phyloP scores from a whole-genome alignment of 495 filamentous ascomycete genomes.

The Penicillium coprophilum region DNA sequence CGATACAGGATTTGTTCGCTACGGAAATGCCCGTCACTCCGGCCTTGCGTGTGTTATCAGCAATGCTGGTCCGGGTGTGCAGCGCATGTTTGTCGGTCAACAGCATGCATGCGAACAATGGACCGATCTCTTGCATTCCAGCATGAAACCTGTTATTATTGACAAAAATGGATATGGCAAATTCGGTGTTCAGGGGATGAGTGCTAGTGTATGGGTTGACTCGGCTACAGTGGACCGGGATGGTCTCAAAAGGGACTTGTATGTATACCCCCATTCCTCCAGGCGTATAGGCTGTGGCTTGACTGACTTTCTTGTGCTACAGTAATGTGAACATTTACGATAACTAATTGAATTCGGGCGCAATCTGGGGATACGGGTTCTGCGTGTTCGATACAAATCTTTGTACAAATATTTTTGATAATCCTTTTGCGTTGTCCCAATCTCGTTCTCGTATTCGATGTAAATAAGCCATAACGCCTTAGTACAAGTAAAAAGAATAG shows the following conservation, averaged over 20 bases:
- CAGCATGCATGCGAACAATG: slow-evolving; percentile 56
- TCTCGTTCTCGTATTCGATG: slow-evolving; percentile 3
- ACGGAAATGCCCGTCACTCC: slow-evolving; percentile 53
- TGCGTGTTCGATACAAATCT: neutral
- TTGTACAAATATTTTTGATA: neutral
- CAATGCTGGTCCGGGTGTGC: slow-evolving; percentile 47
- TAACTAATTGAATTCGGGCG: slow-evolving; percentile 6
- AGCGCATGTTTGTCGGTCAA: slow-evolving; percentile 63
- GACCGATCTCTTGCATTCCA: slow-evolving; percentile 61
- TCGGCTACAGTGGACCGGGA: slow-evolving; percentile 53
- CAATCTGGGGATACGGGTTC: too few species aligned
- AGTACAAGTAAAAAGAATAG: neutral
- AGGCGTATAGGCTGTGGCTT: neutral
- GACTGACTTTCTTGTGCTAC: neutral
- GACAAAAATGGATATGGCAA: slow-evolving; percentile 54
- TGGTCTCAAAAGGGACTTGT: slow-evolving; percentile 38
- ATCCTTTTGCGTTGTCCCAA: neutral
- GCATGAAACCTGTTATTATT: slow-evolving; percentile 47
- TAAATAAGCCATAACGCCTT: too few species aligned
- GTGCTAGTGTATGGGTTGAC: slow-evolving; percentile 62
- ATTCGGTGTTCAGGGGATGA: slow-evolving; percentile 54
- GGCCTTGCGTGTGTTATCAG: slow-evolving; percentile 62
- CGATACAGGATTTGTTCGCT: slow-evolving; percentile 56
- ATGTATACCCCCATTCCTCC: slow-evolving; percentile 14
- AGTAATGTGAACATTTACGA: slow-evolving; percentile 21